Conservation (phyloP, 371 early-diverging fungal species). For the Mucor piriformis region DNA sequence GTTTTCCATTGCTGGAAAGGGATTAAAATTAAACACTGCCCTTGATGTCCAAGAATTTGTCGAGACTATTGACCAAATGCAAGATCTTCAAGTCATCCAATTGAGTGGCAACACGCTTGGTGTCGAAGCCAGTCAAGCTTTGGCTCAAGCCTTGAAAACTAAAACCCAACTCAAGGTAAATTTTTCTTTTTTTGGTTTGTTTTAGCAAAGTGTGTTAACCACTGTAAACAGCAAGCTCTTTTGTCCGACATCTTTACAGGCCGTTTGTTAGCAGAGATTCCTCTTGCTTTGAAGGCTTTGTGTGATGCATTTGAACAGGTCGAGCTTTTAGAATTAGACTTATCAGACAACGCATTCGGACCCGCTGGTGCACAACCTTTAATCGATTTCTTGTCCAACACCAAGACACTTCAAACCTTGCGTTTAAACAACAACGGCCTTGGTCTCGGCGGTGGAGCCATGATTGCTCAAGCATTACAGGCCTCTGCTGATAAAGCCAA, state of each 20-base stretch:
- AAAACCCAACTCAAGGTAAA: conserved; percentile 75
- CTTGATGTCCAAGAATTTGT: conserved; percentile 80
- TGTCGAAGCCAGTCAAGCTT: conserved; percentile 86
- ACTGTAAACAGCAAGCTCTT: conserved; percentile 46
- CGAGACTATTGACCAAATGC: conserved; percentile 66
- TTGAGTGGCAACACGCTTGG: conserved; percentile 94
- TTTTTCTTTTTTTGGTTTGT: neutral
- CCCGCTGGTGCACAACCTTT: conserved; percentile 92
- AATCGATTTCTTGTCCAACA: conserved; percentile 80
- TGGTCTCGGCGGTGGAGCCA: conserved; percentile 85
- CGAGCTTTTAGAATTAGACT: conserved; percentile 77
- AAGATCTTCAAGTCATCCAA: conserved; percentile 73
- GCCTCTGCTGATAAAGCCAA: conserved; percentile 71
- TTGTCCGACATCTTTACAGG: conserved; percentile 94
- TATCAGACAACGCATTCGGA: conserved; percentile 98
- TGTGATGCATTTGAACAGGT: conserved; percentile 83
- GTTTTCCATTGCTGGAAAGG: conserved; percentile 68
- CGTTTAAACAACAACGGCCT: conserved; percentile 97
- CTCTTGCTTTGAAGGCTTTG: conserved; percentile 79
- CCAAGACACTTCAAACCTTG: conserved; percentile 75
- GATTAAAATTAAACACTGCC: conserved; percentile 83
- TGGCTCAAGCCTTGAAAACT: conserved; percentile 75
- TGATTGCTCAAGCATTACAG: conserved; percentile 85
- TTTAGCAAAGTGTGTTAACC: too few species aligned
- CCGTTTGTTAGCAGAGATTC: conserved; percentile 89